Percentiles rank a stretch among this genome's conserved stretches.
Evolutionary conservation across 768 basidiomycete species (phyloP).

Genomic region (Tylopilus sp.): DNA sequence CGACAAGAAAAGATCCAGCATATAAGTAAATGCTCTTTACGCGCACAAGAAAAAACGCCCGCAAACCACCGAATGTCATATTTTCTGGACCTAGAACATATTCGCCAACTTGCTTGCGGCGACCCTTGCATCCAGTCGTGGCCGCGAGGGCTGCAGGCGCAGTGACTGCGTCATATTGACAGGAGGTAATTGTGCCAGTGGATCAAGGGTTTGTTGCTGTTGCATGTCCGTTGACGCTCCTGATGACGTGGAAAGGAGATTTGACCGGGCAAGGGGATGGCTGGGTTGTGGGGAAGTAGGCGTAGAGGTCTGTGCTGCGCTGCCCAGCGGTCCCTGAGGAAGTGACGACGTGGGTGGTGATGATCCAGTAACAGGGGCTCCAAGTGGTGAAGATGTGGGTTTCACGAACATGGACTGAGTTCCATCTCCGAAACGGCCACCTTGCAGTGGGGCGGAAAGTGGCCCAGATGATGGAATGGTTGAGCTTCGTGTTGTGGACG

Average conservation of each 20-base stretch:
- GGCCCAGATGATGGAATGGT: conserved; percentile 27
- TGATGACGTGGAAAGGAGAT: conserved; percentile 12
- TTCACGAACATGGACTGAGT: conserved; percentile 80
- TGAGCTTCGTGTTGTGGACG: conserved; percentile 37
- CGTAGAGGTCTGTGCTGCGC: conserved; percentile 6
- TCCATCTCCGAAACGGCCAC: conserved; percentile 68
- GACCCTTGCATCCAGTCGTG: conserved; percentile 77
- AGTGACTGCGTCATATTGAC: conserved; percentile 70
- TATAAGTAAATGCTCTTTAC: conserved; percentile 6
- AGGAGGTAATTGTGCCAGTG: conserved; percentile 59
- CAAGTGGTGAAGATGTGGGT: conserved; percentile 37
- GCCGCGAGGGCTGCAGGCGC: conserved; percentile 65
- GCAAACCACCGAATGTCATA: neutral
- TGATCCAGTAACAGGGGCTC: conserved; percentile 33
- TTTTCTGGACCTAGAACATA: conserved; percentile 58
- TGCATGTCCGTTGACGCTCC: conserved; percentile 20
- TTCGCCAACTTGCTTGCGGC: conserved; percentile 90
- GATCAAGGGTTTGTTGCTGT: conserved; percentile 46
- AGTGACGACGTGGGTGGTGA: conserved; percentile 34
- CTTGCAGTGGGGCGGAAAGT: conserved; percentile 49
- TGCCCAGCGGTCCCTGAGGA: conserved; percentile 20
- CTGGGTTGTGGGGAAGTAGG: conserved; percentile 6
- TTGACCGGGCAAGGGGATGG: conserved; percentile 17
- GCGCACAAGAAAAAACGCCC: conserved; percentile 7
- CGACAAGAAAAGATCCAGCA: conserved; percentile 17